Base-by-base conservation (phyloP, 2,329 filamentous ascomycete species). In the Magnaporthales sp. region DNA sequence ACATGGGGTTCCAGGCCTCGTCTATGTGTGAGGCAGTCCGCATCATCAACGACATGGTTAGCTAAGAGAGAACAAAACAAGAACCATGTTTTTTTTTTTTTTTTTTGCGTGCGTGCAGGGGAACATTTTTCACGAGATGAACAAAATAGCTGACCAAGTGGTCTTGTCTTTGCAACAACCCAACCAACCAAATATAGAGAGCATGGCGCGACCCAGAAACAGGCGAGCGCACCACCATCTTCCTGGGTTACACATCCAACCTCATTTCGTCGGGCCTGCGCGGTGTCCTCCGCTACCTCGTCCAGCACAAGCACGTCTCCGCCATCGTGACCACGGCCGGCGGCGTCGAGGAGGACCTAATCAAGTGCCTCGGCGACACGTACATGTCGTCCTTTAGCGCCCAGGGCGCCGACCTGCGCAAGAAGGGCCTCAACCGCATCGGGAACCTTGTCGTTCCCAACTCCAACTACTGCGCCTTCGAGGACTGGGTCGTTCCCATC, bases 221-320 rank as follows among this genome's bases (percentile, higher is more conserved):
- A 1, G 87, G 86, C 15, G 87, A 90, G 29, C 86, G 86, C 73
- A 95, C 95, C 22, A 98, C 95, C 68, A 94, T 99, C 72, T 98
- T 99, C 78, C 86, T 99, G 9, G 95, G 95, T 67, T 99, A 97
- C 80, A 99, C 95, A 10, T 97, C 92, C 64, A 99, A 99, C 76
- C 84, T 99, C 72, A 97, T 99, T 74, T 98, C 95, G 0, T 99
- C 94, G 3, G 95, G 95, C 9, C 86, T 99, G 31, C 88, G 95
- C 66, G 93, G 96, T 71, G 93, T 93, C 46, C 82, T 99, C 70
- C 91, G 95, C 67, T 99, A 93, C 80, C 86, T 99, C 0, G 93
- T 96, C 61, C 86, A 98, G 80, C 93, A 99, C 80, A 89, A 89
- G 69, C 93, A 98, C 75, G 89, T 99, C 69, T 95, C 92, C 0